A percentile compares a stretch with the other conserved stretches of the same genome.
Conservation (phyloP, 768 basidiomycete species). For the Clitopilus passeckerianus region DNA sequence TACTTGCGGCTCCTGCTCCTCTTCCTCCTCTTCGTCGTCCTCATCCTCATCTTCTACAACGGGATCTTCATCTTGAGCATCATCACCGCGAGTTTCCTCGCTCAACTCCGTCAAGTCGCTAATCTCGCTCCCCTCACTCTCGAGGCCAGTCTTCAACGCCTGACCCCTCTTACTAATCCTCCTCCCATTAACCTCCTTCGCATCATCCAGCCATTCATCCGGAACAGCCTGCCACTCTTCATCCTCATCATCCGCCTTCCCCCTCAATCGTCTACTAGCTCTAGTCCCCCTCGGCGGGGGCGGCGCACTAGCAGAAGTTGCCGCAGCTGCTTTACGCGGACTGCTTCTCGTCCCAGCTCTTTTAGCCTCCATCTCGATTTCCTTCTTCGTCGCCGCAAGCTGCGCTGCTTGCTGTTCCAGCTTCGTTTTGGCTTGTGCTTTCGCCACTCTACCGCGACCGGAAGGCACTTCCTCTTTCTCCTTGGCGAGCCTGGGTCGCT, state of each 20-base stretch:
- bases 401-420: constrained; percentile 67
- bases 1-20: not conserved
- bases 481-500: constrained; percentile 18
- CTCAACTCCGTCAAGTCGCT: constrained; percentile 77
- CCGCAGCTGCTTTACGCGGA: constrained; percentile 6
- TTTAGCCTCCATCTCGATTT: constrained; percentile 22
- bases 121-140: constrained; percentile 54
- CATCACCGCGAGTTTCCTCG: constrained; percentile 29
- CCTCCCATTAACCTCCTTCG: constrained; percentile 5
- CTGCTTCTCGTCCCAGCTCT: not conserved
- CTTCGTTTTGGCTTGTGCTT: constrained; percentile 65
- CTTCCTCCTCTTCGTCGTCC: constrained; percentile 7
- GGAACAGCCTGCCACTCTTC: constrained; percentile 81
- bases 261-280: constrained; percentile 61
- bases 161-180: constrained; percentile 3
- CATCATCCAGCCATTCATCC: constrained; percentile 58
- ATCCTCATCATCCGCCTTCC: constrained; percentile 41
- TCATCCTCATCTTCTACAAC: constrained; percentile 6
- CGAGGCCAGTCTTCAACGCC: constrained; percentile 47
- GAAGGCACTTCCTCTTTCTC: constrained; percentile 7
- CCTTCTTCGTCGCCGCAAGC: constrained; percentile 56
- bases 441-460: constrained; percentile 58
- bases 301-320: constrained; percentile 10
- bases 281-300: constrained; percentile 49
- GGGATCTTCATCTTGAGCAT: constrained; percentile 9